Evolutionary conservation across 177 flowering plant genomes (phyloP).

Genomic region (Vitis hybrid): DNA sequence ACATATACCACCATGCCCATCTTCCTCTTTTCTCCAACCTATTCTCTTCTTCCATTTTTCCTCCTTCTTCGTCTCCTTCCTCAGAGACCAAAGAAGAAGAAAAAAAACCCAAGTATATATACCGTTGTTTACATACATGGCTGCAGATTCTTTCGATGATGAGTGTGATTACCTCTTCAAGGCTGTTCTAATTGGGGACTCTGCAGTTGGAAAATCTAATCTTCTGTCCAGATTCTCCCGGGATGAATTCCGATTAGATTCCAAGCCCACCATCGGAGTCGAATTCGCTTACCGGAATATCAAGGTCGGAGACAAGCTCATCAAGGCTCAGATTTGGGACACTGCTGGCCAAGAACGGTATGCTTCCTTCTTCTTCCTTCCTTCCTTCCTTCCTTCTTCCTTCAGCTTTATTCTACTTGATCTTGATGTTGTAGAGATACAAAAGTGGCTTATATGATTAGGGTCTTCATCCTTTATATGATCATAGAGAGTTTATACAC

Average conservation of each 20-base stretch:
- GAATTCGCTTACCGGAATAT: constrained; percentile 76
- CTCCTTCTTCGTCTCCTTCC: no score
- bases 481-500: no score
- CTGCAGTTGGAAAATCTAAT: constrained; percentile 80
- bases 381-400: neutral
- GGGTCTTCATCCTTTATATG: no score
- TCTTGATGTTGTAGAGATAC: neutral
- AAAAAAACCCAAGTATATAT: no score
- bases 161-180: constrained; percentile 85
- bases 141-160: constrained; percentile 38
- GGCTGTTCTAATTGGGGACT: constrained; percentile 71
- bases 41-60: neutral
- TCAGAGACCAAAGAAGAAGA: no score
- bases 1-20: no score
- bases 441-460: no score
- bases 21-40: neutral
- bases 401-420: neutral
- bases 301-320: constrained; percentile 50
- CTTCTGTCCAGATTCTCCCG: constrained; percentile 61
- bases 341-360: constrained; percentile 92
- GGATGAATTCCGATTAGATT: constrained; percentile 63
- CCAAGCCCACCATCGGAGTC: constrained; percentile 85
- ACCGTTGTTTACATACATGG: constrained; percentile 7
- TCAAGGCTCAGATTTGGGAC: constrained; percentile 87
- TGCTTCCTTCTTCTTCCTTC: no score